These are phyloP conservation scores for Camptophora hylomeconis DNA, from an alignment of 2,329 filamentous ascomycete genomes.

Conservation along the genomic window DNA sequence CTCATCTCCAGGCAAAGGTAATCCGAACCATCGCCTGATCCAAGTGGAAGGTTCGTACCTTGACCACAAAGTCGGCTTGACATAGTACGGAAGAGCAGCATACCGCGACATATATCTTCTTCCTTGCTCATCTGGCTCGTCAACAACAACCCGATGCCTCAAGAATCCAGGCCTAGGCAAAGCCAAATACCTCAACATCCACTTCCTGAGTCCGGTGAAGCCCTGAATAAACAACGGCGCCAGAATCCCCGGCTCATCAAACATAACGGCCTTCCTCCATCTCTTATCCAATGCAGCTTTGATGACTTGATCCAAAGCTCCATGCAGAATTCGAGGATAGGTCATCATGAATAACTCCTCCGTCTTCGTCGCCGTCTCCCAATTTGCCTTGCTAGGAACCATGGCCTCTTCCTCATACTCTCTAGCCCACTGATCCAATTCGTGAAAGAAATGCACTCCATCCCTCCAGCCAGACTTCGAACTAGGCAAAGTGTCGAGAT, in stretches of 20 bases:
- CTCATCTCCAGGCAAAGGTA: slow-evolving; percentile 35
- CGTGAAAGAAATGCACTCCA: slow-evolving; percentile 34
- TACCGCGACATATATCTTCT: slow-evolving; percentile 40
- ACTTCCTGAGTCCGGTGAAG: slow-evolving; percentile 39
- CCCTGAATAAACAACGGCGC: slow-evolving; percentile 29
- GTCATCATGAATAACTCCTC: slow-evolving; percentile 48
- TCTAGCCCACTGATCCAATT: slow-evolving; percentile 32
- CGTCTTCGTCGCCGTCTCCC: slow-evolving; percentile 39
- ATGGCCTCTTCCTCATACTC: slow-evolving; percentile 45
- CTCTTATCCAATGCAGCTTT: slow-evolving; percentile 51
- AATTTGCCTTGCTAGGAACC: slow-evolving; percentile 26
- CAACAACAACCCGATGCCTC: slow-evolving; percentile 26
- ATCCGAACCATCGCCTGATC: slow-evolving; percentile 33
- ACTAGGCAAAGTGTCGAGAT: slow-evolving; percentile 27
- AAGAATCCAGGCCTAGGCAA: slow-evolving; percentile 40
- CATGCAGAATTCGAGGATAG: slow-evolving; percentile 33
- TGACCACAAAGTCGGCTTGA: slow-evolving; percentile 45
- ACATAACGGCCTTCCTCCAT: slow-evolving; percentile 53
- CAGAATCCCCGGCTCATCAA: slow-evolving; percentile 26
- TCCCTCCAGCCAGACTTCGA: slow-evolving; percentile 23
- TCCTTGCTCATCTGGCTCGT: slow-evolving; percentile 39
- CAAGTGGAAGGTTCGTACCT: slow-evolving; percentile 48
- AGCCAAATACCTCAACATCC: slow-evolving; percentile 44
- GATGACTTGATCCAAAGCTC: slow-evolving; percentile 38
- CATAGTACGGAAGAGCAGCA: slow-evolving; percentile 53